Percentiles rank a stretch among this genome's conserved stretches.
These are phyloP conservation scores for Colletotrichum australisinense DNA, from an alignment of 2,329 filamentous ascomycete species.

Conservation along the genomic window DNA sequence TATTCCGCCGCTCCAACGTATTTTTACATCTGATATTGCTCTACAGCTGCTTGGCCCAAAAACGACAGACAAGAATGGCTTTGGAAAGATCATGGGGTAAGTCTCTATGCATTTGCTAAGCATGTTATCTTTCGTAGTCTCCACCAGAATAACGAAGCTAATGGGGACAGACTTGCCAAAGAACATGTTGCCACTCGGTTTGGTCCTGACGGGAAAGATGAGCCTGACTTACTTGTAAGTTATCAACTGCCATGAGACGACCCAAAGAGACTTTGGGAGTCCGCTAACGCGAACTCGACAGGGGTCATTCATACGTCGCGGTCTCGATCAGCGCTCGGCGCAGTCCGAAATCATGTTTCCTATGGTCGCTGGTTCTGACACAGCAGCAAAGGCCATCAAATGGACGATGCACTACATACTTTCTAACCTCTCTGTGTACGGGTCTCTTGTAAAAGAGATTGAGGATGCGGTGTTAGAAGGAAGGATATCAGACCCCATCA, in stretches of 20 bases:
- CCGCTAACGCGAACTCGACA: neutral
- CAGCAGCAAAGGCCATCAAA: slow-evolving; percentile 50
- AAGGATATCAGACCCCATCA: slow-evolving; percentile 39
- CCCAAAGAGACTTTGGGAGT: neutral
- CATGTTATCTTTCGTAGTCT: neutral
- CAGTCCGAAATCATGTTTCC: slow-evolving; percentile 30
- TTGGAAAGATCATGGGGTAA: slow-evolving; percentile 27
- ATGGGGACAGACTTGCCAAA: slow-evolving; percentile 4
- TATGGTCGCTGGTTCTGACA: slow-evolving; percentile 49
- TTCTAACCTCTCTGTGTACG: slow-evolving; percentile 57
- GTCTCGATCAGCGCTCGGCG: slow-evolving; percentile 16
- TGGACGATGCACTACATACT: slow-evolving; percentile 62
- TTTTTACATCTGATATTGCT: slow-evolving; percentile 1
- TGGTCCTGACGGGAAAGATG: slow-evolving; percentile 1
- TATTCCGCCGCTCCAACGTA: slow-evolving; percentile 13
- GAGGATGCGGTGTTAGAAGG: slow-evolving; percentile 42
- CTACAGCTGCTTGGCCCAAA: slow-evolving; percentile 7
- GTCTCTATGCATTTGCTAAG: neutral
- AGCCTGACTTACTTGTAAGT: slow-evolving; percentile 25
- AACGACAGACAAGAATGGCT: slow-evolving; percentile 15
- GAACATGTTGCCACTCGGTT: slow-evolving; percentile 13
- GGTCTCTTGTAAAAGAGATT: slow-evolving; percentile 60
- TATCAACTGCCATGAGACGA: neutral
- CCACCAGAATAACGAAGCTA: neutral
- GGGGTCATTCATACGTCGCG: slow-evolving; percentile 21